Evolutionary conservation across 2,329 filamentous ascomycete genomes (phyloP).

Genomic region (Fusarium oxysporum): DNA sequence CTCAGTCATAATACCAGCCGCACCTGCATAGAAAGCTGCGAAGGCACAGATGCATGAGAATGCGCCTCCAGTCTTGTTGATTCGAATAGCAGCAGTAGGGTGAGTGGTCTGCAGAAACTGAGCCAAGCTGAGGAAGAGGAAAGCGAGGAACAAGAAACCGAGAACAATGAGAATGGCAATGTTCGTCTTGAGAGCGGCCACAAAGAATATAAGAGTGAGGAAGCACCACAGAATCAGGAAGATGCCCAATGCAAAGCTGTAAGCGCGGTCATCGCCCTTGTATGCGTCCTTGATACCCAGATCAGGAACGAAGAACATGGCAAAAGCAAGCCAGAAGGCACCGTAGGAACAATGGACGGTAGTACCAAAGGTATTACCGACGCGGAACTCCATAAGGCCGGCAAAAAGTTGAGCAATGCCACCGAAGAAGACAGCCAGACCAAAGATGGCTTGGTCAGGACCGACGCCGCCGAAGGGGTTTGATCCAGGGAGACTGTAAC

Average conservation of each 20-base stretch:
- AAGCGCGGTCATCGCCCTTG: slow-evolving; percentile 51
- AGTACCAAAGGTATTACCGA: slow-evolving; percentile 73
- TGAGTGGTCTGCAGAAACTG: slow-evolving; percentile 61
- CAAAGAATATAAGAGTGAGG: slow-evolving; percentile 66
- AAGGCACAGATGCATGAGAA: slow-evolving; percentile 53
- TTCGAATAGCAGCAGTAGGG: slow-evolving; percentile 52
- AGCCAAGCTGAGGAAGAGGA: slow-evolving; percentile 68
- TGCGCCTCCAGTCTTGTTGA: slow-evolving; percentile 58
- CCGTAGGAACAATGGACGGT: slow-evolving; percentile 71
- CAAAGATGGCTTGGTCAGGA: slow-evolving; percentile 53
- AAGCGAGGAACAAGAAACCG: slow-evolving; percentile 68
- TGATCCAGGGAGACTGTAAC: slow-evolving; percentile 47
- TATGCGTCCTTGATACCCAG: slow-evolving; percentile 64
- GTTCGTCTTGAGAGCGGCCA: slow-evolving; percentile 68
- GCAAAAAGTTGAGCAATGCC: slow-evolving; percentile 75
- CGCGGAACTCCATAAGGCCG: slow-evolving; percentile 66
- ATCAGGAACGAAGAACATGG: slow-evolving; percentile 64
- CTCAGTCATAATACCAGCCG: slow-evolving; percentile 55
- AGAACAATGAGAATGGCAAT: slow-evolving; percentile 69
- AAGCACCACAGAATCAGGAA: slow-evolving; percentile 71
- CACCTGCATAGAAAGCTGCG: slow-evolving; percentile 55
- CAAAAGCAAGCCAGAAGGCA: slow-evolving; percentile 71
- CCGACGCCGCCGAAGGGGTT: slow-evolving; percentile 51
- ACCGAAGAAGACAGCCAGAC: slow-evolving; percentile 63
- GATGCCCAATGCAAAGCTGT: slow-evolving; percentile 65